phyloP scores from a whole-genome alignment of 768 basidiomycete genomes.

The Tylopilus plumbeoviolaceoides region DNA sequence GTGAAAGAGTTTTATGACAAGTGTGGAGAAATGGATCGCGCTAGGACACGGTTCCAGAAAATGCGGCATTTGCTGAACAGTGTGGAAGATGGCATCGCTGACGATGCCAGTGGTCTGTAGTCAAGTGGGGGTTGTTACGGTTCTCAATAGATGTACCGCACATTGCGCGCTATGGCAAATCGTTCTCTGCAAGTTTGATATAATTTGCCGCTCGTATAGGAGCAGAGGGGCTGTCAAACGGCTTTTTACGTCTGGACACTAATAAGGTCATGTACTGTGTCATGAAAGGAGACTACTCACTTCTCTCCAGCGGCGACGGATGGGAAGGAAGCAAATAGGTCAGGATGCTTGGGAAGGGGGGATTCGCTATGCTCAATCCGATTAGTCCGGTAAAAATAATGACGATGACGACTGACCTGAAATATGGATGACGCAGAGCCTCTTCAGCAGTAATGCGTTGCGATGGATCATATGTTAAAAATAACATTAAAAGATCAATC shows the following conservation, averaged over 20 bases:
- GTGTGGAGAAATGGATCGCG: constrained; percentile 66
- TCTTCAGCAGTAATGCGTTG: constrained; percentile 85
- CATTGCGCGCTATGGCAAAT: constrained; percentile 31
- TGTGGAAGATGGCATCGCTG: constrained; percentile 17
- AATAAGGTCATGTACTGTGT: constrained; percentile 6
- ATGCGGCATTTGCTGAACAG: constrained; percentile 52
- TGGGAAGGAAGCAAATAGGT: constrained; percentile 93
- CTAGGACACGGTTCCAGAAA: constrained; percentile 58
- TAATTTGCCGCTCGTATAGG: constrained; percentile 69
- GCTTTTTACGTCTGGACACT: constrained; percentile 61
- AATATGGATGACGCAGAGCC: constrained; percentile 88
- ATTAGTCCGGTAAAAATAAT: background rate
- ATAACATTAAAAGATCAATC: constrained; percentile 73
- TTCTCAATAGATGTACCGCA: constrained; percentile 1
- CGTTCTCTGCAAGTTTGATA: constrained; percentile 62
- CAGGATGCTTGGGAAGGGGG: constrained; percentile 93
- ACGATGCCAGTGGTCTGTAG: constrained; percentile 7
- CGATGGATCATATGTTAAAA: constrained; percentile 88
- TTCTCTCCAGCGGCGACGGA: constrained; percentile 95
- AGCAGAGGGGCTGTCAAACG: constrained; percentile 76
- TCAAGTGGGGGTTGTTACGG: background rate
- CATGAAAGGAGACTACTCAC: constrained; percentile 38
- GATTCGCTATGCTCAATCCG: constrained; percentile 59
- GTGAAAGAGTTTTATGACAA: constrained; percentile 76
- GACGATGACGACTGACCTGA: constrained; percentile 48